phyloP scores from a whole-genome alignment of 306 rosid genomes.

The Inga leiocalycina region DNA sequence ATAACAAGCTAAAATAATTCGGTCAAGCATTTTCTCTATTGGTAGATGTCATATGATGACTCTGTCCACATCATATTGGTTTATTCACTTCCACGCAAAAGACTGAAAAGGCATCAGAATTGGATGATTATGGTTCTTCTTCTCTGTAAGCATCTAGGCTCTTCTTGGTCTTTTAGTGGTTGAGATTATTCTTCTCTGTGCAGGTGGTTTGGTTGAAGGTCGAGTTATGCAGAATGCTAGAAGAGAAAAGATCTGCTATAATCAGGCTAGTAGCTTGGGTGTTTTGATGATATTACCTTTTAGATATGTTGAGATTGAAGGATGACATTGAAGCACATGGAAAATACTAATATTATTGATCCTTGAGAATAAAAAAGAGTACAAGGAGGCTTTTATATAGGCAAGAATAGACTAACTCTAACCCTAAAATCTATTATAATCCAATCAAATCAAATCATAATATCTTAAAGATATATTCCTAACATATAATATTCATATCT shows the following conservation, averaged over 20 bases:
- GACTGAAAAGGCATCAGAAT: slow-evolving; percentile 24
- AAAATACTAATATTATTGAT: no score
- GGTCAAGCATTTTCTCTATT: not conserved
- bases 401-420: no score
- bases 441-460: no score
- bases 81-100: slow-evolving; percentile 20
- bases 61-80: slow-evolving; percentile 20
- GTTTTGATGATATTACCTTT: slow-evolving; percentile 27
- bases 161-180: slow-evolving; percentile 9
- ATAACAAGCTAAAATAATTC: slow-evolving; percentile 7
- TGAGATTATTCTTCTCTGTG: slow-evolving; percentile 42
- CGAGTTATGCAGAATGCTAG: slow-evolving; percentile 87
- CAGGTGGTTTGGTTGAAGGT: slow-evolving; percentile 95
- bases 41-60: not conserved
- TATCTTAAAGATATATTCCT: no score
- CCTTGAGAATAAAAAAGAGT: no score
- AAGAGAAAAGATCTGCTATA: slow-evolving; percentile 87
- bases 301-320: not conserved
- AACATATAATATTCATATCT: no score
- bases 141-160: slow-evolving; percentile 19
- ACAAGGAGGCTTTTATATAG: no score
- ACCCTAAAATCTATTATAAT: no score
- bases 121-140: slow-evolving; percentile 5
- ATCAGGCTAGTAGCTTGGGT: slow-evolving; percentile 62
- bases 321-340: no score